These are phyloP conservation scores for Hypoxylon fragiforme DNA, from an alignment of 495 filamentous ascomycete species.

Conservation along the genomic window DNA sequence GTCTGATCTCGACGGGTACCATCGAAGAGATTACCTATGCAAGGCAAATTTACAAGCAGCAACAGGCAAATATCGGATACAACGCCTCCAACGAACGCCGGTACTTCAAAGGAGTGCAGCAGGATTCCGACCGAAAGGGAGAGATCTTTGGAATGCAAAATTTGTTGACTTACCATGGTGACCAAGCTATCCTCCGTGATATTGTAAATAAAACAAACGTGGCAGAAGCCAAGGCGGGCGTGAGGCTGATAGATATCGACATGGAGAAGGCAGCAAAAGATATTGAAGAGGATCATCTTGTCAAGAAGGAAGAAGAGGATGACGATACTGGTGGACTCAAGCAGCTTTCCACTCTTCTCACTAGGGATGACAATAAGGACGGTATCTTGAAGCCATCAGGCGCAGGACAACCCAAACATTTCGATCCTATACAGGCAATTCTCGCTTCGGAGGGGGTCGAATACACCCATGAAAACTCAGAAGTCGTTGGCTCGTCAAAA, in stretches of 20 bases:
- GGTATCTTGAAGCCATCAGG: slow-evolving; percentile 35
- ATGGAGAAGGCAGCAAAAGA: slow-evolving; percentile 63
- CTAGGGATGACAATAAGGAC: slow-evolving; percentile 52
- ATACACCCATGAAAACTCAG: slow-evolving; percentile 95
- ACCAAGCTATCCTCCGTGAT: slow-evolving; percentile 80
- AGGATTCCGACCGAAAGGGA: slow-evolving; percentile 74
- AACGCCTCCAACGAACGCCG: slow-evolving; percentile 87
- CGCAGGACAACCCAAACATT: slow-evolving; percentile 49
- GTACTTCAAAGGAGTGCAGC: slow-evolving; percentile 95
- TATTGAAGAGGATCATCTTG: slow-evolving; percentile 43
- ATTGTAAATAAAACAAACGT: slow-evolving; percentile 98
- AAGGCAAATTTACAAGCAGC: slow-evolving; percentile 97
- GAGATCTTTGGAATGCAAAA: slow-evolving; percentile 93
- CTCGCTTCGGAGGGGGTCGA: slow-evolving; percentile 86
- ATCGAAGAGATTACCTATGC: slow-evolving; percentile 98
- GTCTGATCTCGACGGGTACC: slow-evolving; percentile 88
- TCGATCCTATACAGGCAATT: slow-evolving; percentile 84
- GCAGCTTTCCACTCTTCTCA: slow-evolving; percentile 73
- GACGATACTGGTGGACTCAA: slow-evolving; percentile 69
- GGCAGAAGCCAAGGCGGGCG: slow-evolving; percentile 85
- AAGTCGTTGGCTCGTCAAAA: slow-evolving; percentile 87
- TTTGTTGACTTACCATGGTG: slow-evolving; percentile 79
- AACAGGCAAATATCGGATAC: slow-evolving; percentile 97
- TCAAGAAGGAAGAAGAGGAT: slow-evolving; percentile 51
- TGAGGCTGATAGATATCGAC: slow-evolving; percentile 75